Base-by-base conservation (phyloP, 2,329 filamentous ascomycete species). In the Periglandula ipomoeae region DNA sequence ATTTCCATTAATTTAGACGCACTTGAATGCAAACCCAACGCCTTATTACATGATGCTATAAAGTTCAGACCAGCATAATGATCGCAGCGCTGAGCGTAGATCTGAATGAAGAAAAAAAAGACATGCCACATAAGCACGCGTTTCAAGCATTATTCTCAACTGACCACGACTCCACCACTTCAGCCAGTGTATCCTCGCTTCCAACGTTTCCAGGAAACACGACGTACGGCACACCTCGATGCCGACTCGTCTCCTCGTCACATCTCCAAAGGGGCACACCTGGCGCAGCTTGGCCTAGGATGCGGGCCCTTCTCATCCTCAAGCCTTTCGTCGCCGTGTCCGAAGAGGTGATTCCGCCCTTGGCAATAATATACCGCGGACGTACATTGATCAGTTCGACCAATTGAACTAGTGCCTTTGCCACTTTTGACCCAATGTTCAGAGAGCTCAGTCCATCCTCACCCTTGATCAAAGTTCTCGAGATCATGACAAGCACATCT, bases 201-300 rank as follows among this genome's bases (percentile, higher is more conserved):
- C 76, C 78, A 2, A 81, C 76, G 59, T 80, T 80, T 0, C 76
- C 77, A 0, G 76, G 78, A 46, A 81, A 80, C 0, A 80, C 76
- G 2, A 80, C 71, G 56, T 76, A 80, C 1, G 75, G 75, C 13
- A 80, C 63, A 4, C 71, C 72, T 0, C 64, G 62, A 59, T 71
- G 72, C 39, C 74, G 70, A 42, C 67, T 71, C 0, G 70, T 71
- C 9, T 64, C 59, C 58, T 80, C 76, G 40, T 75, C 67, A 50
- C 76, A 81, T 47, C 71, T 64, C 78, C 78, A 81, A 1, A 81
- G 62, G 1, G 77, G 76, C 11, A 81, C 74, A 1, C 77, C 77
- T 0, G 75, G 65, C 0, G 75, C 75, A 2, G 77, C 76, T 52
- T 82, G 77, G 0, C 77, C 77, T 1, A 78, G 59, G 38, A 81